Evolutionary conservation across 1,139 yeast genomes (phyloP).

Genomic region (Pichia sp.): DNA sequence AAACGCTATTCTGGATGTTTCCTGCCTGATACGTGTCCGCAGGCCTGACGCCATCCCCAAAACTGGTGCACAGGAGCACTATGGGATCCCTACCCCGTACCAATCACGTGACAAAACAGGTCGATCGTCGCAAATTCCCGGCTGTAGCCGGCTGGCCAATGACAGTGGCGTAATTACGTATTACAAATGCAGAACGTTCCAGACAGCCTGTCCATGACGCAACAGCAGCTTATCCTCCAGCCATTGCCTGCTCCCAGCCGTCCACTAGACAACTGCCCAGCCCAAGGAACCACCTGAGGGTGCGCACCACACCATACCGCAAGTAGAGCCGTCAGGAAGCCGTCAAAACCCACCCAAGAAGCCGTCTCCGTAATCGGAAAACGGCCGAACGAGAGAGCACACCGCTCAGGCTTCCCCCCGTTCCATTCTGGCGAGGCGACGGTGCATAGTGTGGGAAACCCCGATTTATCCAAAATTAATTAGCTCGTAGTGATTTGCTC

Average conservation of each 20-base stretch:
- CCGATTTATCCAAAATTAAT: background rate
- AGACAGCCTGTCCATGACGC: background rate
- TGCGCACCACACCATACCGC: background rate
- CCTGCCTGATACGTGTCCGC: background rate
- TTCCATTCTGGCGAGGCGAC: too few species aligned
- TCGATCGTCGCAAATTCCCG: background rate
- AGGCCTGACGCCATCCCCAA: background rate
- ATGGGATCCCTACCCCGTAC: background rate
- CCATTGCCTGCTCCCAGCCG: background rate
- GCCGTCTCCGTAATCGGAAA: conserved; percentile 7
- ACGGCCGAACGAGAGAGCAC: background rate
- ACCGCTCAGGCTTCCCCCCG: too few species aligned
- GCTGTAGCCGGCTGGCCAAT: background rate
- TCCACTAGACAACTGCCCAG: background rate
- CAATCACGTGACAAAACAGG: background rate
- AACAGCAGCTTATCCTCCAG: background rate
- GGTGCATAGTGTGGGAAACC: background rate
- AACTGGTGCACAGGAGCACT: background rate
- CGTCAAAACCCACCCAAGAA: background rate
- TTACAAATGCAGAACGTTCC: background rate
- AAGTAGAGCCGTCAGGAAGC: background rate
- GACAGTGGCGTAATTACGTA: background rate
- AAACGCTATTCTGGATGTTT: background rate
- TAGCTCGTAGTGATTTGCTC: background rate
- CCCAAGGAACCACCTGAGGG: background rate